A percentile compares a stretch with the other conserved stretches of the same genome.
Evolutionary conservation across 345 rosid genomes (phyloP).

Genomic region (Hibiscus mutabilis): DNA sequence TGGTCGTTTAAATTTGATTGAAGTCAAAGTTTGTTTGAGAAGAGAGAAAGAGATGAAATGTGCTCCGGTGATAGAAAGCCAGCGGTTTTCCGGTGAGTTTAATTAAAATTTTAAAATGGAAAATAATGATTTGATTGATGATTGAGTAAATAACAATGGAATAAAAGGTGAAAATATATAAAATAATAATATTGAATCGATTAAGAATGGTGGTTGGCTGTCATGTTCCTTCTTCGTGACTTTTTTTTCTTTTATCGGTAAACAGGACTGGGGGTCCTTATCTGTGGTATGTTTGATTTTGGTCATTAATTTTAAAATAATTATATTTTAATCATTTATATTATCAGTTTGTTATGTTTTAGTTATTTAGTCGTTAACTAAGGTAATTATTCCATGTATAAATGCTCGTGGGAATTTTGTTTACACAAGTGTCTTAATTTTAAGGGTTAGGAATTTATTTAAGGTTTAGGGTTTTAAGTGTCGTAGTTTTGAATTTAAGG

Average conservation of each 20-base stretch:
- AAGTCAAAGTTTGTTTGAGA: background rate
- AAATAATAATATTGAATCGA: background rate
- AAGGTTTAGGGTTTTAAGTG: too few species aligned
- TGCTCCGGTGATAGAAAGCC: background rate
- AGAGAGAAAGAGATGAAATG: background rate
- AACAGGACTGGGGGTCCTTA: too few species aligned
- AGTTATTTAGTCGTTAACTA: too few species aligned
- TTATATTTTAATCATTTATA: too few species aligned
- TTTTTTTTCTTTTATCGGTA: background rate
- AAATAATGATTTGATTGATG: background rate
- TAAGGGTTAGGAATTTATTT: too few species aligned
- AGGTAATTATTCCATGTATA: too few species aligned
- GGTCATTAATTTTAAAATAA: too few species aligned
- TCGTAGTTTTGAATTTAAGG: too few species aligned
- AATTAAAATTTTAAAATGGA: background rate
- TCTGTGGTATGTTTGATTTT: too few species aligned
- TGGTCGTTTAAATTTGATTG: background rate
- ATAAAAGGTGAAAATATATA: background rate
- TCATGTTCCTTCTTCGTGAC: slow-evolving; percentile 3
- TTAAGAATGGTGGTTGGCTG: slow-evolving; percentile 7
- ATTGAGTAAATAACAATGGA: background rate
- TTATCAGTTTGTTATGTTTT: background rate
- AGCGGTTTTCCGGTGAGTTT: background rate
- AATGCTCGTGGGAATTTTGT: too few species aligned
- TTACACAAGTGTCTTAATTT: too few species aligned